phyloP scores from a whole-genome alignment of 345 rosid genomes.

The Hirschfeldia incana region DNA sequence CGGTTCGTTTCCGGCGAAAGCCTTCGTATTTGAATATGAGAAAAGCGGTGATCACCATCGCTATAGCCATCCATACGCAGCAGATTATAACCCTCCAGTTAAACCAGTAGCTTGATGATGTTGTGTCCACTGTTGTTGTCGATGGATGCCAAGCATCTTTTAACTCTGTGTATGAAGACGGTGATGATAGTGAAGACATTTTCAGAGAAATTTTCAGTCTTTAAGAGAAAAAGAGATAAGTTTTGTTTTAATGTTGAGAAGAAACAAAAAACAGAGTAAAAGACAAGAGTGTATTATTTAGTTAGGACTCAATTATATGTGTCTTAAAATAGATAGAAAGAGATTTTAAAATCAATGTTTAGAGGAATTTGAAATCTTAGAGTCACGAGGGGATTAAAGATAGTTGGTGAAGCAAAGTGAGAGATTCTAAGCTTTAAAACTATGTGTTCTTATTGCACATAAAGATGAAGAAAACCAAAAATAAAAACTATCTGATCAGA shows the following conservation, averaged over 20 bases:
- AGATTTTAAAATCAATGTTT: background rate
- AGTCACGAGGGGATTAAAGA: slow-evolving; percentile 23
- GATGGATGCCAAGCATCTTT: slow-evolving; percentile 45
- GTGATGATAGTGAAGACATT: slow-evolving; percentile 28
- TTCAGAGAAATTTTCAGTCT: slow-evolving; percentile 1
- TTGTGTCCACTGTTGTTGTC: slow-evolving; percentile 50
- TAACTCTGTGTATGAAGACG: slow-evolving; percentile 37
- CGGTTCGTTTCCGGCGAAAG: slow-evolving; percentile 27
- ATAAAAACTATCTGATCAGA: slow-evolving; percentile 21
- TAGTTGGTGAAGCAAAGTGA: slow-evolving; percentile 26
- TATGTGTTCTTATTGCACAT: slow-evolving; percentile 32
- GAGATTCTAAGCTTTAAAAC: slow-evolving; percentile 40
- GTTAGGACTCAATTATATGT: background rate
- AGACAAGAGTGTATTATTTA: background rate
- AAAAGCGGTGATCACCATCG: slow-evolving; percentile 44
- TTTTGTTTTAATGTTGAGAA: slow-evolving; percentile 6
- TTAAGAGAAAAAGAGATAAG: slow-evolving; percentile 1
- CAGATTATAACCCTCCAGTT: slow-evolving; percentile 91
- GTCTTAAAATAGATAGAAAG: slow-evolving; percentile 1
- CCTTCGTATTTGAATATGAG: slow-evolving; percentile 72
- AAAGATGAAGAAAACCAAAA: slow-evolving; percentile 21
- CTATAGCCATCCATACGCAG: slow-evolving; percentile 54
- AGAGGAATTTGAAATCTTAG: slow-evolving; percentile 23
- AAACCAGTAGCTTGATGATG: slow-evolving; percentile 69
- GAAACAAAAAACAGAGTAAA: slow-evolving; percentile 32